Base-by-base conservation (phyloP, 148 eudicot species). In the Arbutus unedo region DNA sequence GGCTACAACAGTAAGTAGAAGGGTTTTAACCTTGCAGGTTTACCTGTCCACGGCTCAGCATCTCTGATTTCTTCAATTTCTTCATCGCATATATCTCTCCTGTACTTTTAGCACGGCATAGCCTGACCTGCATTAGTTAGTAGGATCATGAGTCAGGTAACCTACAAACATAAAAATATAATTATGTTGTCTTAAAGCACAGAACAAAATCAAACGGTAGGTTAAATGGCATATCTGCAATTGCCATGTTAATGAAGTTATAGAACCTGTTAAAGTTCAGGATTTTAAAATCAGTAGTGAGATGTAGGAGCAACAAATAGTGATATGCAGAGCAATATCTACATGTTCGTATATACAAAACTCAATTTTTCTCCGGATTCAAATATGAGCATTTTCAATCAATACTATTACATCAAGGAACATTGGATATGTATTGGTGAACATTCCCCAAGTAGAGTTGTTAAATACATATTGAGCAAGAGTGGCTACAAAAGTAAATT, bases 31-130 rank as follows among this genome's bases (percentile, higher is more conserved):
- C 47, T 11, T 18, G 68, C 67, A 14, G 21, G 64, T 60, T 48
- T 81, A 92, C 95, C 95, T 92, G 95, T 67, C 95, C 95, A 62
- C 93, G 90, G 81, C 91, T 92, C 84, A 92, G 92, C 95, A 92
- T 92, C 54, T 92, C 95, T 3, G 91, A 91, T 88, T 91, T 92
- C 88, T 87, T 92, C 85, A 92, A 77, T 82, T 91, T 92, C 90
- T 91, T 92, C 92, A 92, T 85, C 31, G 93, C 95, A 88, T 76
- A 92, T 49, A 92, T 88, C 83, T 92, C 93, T 44, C 95, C 93
- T 1, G 95, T 89, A 81, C 44, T 86, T 84, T 87, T 89, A 43
- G 91, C 91, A 73, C 95, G 95, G 43, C 95, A 92, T 70, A 92
- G 82, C 84, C 92, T 89, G 55, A 92, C 95, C 93, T 92, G 91